Evolutionary conservation across 495 filamentous ascomycete species (phyloP).

Genomic region (Venustampulla echinocandica): DNA sequence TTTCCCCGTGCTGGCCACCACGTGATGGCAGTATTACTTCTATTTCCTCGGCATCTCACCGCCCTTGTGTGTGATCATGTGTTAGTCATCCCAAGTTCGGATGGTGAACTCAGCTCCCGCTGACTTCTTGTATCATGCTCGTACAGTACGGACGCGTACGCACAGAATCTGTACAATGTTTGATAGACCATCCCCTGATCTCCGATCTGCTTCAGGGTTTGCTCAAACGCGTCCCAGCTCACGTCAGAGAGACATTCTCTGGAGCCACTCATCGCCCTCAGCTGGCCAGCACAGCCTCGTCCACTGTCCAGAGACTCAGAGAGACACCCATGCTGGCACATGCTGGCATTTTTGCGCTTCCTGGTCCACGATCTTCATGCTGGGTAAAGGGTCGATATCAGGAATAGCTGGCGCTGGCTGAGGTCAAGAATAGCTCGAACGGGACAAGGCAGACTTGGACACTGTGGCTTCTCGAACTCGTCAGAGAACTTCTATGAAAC

Average conservation of each 20-base stretch:
- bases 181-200: slow-evolving; percentile 9
- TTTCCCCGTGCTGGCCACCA: too few relatives aligned
- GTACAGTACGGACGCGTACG: too few relatives aligned
- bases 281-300: not conserved
- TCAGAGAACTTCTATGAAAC: too few relatives aligned
- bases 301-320: too few relatives aligned
- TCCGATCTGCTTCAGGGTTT: slow-evolving; percentile 14
- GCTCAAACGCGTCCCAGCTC: slow-evolving; percentile 2
- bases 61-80: too few relatives aligned
- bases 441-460: slow-evolving; percentile 18
- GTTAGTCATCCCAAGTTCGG: not conserved
- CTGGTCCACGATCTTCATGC: not conserved
- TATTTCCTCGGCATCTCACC: too few relatives aligned
- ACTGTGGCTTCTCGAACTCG: slow-evolving; percentile 20
- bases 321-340: too few relatives aligned
- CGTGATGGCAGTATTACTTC: too few relatives aligned
- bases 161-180: too few relatives aligned
- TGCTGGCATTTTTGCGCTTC: not conserved
- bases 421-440: not conserved
- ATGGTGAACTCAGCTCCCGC: not conserved
- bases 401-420: too few relatives aligned
- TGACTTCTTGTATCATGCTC: not conserved
- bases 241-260: slow-evolving; percentile 7
- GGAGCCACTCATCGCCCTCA: not conserved
- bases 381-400: not conserved